Percentiles rank a stretch among this genome's conserved stretches.
Evolutionary conservation across 1,284 basidiomycete genomes (phyloP).

Genomic region (Ceratorhiza oryzae-sativae): DNA sequence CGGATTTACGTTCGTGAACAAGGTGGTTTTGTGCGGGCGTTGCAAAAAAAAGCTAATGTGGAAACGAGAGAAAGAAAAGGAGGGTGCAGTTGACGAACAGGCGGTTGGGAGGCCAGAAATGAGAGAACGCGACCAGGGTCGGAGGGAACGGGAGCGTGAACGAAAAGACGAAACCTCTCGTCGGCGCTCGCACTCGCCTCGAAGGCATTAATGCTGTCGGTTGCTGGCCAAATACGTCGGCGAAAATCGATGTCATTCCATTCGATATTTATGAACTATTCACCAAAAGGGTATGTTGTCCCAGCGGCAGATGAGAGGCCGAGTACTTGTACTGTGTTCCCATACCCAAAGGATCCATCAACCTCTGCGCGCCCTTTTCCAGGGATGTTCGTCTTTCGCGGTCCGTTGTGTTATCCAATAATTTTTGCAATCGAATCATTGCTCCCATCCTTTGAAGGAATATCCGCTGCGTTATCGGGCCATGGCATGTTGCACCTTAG

Average conservation of each 20-base stretch:
- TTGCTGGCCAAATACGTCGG: neutral
- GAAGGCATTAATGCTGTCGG: neutral
- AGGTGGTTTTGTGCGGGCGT: slow-evolving; percentile 75
- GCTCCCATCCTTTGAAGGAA: slow-evolving; percentile 80
- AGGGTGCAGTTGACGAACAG: slow-evolving; percentile 29
- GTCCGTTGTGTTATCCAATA: slow-evolving; percentile 59
- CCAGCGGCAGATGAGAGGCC: slow-evolving; percentile 50
- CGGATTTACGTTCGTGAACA: neutral
- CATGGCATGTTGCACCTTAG: slow-evolving; percentile 65
- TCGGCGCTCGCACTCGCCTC: slow-evolving; percentile 37
- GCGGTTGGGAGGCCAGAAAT: slow-evolving; percentile 32
- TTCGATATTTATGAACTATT: neutral
- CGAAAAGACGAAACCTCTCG: slow-evolving; percentile 20
- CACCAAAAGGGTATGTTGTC: slow-evolving; percentile 15
- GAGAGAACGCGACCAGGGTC: neutral
- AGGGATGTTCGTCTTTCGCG: slow-evolving; percentile 59
- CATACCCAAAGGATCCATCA: slow-evolving; percentile 62
- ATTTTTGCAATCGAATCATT: slow-evolving; percentile 62
- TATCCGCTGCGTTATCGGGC: slow-evolving; percentile 70
- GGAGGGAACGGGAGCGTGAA: slow-evolving; percentile 21
- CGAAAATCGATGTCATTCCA: neutral
- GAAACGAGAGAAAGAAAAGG: slow-evolving; percentile 68
- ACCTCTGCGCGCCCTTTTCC: slow-evolving; percentile 54
- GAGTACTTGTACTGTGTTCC: slow-evolving; percentile 63
- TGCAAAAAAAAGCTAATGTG: slow-evolving; percentile 86